Base-by-base conservation (phyloP, 116 monocot species). In the Iris pallida region DNA sequence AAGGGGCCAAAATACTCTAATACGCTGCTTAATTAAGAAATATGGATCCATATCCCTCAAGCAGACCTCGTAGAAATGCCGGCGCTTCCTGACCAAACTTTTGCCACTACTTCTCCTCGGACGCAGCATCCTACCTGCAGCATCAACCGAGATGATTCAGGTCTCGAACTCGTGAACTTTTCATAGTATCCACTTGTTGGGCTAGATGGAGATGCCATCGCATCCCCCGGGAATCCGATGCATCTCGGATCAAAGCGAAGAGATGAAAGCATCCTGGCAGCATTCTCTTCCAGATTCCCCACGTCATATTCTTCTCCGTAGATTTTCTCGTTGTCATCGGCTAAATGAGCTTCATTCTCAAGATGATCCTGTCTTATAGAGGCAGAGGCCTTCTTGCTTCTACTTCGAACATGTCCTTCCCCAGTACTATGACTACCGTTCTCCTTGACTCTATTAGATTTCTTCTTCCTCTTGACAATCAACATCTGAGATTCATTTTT, bases 1-100 rank as follows among this genome's bases (percentile, higher is more conserved):
- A 60, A 90, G 58, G 45, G 92, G 90, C 89, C 87, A 87, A 65
- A 90, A 92, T 4, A 97, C 79, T 69, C 81, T 82, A 16, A 97
- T 97, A 62, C 89, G 78, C 68, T 85, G 82, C 68, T 87, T 87
- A n/a, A 97, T 53, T 20, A 97, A 41, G 73, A 81, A 87, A 78
- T 75, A 82, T 4, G 97, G 90, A 71, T 97, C 97, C 62, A 89
- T 63, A 71, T 85, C 83, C n/a, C 67, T 73, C 30, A 68, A 81
- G 68, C 64, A 72, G n/a, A 97, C 92, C 53, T 97, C 97, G 68
- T 97, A 97, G 65, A 97, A 97, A 73, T 90, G 97, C 7, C 92
- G 84, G 16, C 90, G 78, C 68, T 83, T 90, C 61, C 79, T 85
- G 17, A 64, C 69, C 59, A 78, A 75, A 74, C 78, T 70, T 70